These are phyloP conservation scores for Acacia acuminata DNA, from an alignment of 306 rosid genomes.

Conservation along the genomic window DNA sequence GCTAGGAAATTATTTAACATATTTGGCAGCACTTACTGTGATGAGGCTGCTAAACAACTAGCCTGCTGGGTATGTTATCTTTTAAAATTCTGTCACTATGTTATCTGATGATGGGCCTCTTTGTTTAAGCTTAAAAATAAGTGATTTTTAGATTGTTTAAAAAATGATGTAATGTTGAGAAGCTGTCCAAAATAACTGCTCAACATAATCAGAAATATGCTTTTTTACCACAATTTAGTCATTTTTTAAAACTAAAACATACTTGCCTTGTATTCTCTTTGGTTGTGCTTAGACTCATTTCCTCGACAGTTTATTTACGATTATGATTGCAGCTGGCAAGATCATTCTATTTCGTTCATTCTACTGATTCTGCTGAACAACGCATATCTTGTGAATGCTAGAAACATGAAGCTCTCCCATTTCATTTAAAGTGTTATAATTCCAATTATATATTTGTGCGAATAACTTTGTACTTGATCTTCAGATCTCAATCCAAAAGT, in stretches of 20 bases:
- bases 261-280: background rate
- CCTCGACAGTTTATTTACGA: background rate
- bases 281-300: background rate
- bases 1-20: constrained; percentile 87
- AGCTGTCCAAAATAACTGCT: background rate
- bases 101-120: background rate
- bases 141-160: background rate
- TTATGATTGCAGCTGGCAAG: background rate
- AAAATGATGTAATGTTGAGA: background rate
- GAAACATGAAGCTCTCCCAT: background rate
- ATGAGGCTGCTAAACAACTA: constrained; percentile 87
- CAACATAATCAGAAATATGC: background rate
- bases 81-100: background rate
- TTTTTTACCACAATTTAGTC: too few species aligned
- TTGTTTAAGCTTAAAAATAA: background rate
- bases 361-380: background rate
- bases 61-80: constrained; percentile 86
- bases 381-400: background rate
- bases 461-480: constrained; percentile 20
- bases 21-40: constrained; percentile 83
- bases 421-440: constrained; percentile 7
- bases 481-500: constrained; percentile 95
- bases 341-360: background rate
- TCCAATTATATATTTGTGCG: constrained; percentile 23
- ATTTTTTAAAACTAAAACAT: background rate